Evolutionary conservation across 2,329 filamentous ascomycete species (phyloP), one percentile per base, ranked within the genome.

Genomic region (Apiospora saccharicola): DNA sequence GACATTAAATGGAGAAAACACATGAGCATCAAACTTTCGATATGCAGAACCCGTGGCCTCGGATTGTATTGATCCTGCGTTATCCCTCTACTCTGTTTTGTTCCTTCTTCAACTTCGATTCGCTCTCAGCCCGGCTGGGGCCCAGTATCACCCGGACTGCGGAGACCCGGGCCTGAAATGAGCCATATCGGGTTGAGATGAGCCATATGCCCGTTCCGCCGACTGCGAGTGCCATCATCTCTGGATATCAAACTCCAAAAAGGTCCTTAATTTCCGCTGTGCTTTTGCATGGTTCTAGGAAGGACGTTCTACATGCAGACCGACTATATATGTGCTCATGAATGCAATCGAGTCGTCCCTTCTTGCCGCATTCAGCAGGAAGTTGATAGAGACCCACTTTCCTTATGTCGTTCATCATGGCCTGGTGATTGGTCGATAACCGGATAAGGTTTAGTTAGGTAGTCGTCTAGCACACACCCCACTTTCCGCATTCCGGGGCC

Each of bases 371-470:
- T 61, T 37, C 26, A 61, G 53, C 53, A 57, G 51, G 51, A 30
- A 16, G 14, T 19, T 57, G 51, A 34, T 34, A 57, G 30, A 57
- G 51, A 10, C 19, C 53, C 53, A 30, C 34, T 19, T 61, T 61
- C 30, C 53, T 61, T 37, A 61, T 22, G 22, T 61, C 53, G 53
- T 16, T n/a, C 53, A n/a, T 10, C 12, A 4, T n/a, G n/a, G 37
- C 12, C 37, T 46, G 24, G 37, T 68, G 64, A 68, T 68, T 68
- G 64, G 64, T 16, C 22, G n/a, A 26, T 16, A 26, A 0, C 64
- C 37, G 10, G 16, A 43, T 46, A 46, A 68, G 64, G 64, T 68
- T 68, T 61, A 61, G 30, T 16, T 61, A 34, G 24, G 14, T 57
- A 14, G 51, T 34, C 16, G 10, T 16, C 51, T 14, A 34, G 8